phyloP scores from a whole-genome alignment of 2,329 filamentous ascomycete species.

The Penicillium sp. region DNA sequence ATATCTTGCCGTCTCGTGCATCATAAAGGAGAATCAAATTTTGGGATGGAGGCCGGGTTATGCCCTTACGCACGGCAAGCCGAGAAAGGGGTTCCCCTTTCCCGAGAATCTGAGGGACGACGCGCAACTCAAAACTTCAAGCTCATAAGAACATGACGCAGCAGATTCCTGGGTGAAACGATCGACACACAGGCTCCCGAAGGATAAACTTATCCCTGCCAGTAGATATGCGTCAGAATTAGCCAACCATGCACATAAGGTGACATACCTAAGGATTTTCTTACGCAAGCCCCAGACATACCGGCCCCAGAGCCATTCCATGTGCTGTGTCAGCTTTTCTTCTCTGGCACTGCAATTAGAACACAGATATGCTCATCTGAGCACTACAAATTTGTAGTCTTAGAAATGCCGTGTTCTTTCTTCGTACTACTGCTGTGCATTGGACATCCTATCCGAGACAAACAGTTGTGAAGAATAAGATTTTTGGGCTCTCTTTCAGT shows the following conservation, averaged over 20 bases:
- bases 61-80: neutral
- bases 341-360: neutral
- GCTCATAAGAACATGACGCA: neutral
- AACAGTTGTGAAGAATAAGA: no score
- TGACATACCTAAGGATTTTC: neutral
- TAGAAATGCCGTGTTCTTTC: neutral
- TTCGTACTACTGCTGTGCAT: no score
- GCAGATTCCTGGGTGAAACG: constrained; percentile 1
- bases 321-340: neutral
- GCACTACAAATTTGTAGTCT: neutral
- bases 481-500: neutral
- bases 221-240: neutral
- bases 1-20: neutral
- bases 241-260: neutral
- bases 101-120: neutral
- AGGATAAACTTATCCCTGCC: neutral
- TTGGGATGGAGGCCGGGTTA: neutral
- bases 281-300: constrained; percentile 1
- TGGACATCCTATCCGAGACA: no score
- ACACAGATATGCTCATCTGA: neutral
- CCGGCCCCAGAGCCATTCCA: neutral
- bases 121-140: neutral
- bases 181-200: neutral
- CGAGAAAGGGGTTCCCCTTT: neutral
- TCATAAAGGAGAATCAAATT: neutral